Conservation (phyloP, 495 filamentous ascomycete species). For the Podospora australis region DNA sequence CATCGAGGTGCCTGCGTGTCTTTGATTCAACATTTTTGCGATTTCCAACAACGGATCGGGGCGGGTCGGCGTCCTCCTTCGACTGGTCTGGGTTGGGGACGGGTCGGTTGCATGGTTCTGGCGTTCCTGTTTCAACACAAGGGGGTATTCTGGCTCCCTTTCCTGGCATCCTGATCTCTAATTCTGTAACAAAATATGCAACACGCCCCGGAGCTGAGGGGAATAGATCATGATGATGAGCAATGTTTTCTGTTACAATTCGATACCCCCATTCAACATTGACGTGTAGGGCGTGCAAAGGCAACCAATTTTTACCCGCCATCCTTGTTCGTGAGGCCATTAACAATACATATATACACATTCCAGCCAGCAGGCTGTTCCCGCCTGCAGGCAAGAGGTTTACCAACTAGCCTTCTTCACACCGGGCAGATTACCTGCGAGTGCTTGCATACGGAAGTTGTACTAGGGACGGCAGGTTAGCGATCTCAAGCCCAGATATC, state of each 20-base stretch:
- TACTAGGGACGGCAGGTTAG: slow-evolving; percentile 53
- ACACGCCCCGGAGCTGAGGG: slow-evolving; percentile 2
- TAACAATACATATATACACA: no score
- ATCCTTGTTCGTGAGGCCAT: no score
- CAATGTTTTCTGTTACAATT: not conserved
- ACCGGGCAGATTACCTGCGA: slow-evolving; percentile 82
- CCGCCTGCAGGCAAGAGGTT: no score
- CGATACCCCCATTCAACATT: not conserved
- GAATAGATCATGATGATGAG: not conserved
- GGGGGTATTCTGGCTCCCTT: no score
- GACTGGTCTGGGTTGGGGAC: no score
- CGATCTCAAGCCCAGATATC: not conserved
- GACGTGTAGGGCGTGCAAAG: no score
- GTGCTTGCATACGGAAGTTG: slow-evolving; percentile 83
- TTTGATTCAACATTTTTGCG: not conserved
- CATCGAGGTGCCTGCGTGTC: slow-evolving; percentile 5
- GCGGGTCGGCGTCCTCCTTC: slow-evolving; percentile 13
- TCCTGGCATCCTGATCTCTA: no score
- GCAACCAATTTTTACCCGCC: no score
- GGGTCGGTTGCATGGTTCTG: no score
- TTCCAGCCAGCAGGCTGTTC: no score
- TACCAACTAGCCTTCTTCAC: slow-evolving; percentile 97
- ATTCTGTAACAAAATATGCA: no score
- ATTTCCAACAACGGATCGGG: slow-evolving; percentile 2
- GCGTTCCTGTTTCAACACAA: no score